Evolutionary conservation across 1,139 yeast species (phyloP).

Genomic region (Diutina siamensis): DNA sequence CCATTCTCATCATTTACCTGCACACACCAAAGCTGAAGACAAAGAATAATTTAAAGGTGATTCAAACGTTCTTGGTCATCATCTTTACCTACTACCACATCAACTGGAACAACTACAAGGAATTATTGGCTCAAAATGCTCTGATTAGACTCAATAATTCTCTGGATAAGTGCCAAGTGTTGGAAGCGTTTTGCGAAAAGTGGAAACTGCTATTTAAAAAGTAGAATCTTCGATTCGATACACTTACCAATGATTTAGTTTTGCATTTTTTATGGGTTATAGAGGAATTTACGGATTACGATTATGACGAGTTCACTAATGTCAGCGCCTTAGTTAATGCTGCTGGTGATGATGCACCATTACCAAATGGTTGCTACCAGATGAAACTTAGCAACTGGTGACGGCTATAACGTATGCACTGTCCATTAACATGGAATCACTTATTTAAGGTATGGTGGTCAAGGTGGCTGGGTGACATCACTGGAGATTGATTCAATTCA

Average conservation of each 20-base stretch:
- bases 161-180: constrained; percentile 25
- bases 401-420: no score
- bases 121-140: constrained; percentile 16
- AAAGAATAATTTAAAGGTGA: constrained; percentile 4
- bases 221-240: neutral
- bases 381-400: no score
- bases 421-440: no score
- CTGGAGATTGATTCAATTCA: no score
- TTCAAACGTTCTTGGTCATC: constrained; percentile 25
- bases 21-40: constrained; percentile 15
- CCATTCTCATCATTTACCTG: constrained; percentile 16
- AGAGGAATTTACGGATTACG: neutral
- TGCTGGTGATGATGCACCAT: no score
- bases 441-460: no score
- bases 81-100: constrained; percentile 31
- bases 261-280: neutral
- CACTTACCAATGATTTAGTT: no score
- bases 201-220: constrained; percentile 22
- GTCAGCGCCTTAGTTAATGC: no score
- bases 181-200: constrained; percentile 29
- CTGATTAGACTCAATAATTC: constrained; percentile 29
- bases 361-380: no score
- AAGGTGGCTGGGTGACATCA: no score
- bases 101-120: constrained; percentile 29
- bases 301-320: no score